Conservation (phyloP, 2,329 filamentous ascomycete species). For the Fusarium keratoplasticum region DNA sequence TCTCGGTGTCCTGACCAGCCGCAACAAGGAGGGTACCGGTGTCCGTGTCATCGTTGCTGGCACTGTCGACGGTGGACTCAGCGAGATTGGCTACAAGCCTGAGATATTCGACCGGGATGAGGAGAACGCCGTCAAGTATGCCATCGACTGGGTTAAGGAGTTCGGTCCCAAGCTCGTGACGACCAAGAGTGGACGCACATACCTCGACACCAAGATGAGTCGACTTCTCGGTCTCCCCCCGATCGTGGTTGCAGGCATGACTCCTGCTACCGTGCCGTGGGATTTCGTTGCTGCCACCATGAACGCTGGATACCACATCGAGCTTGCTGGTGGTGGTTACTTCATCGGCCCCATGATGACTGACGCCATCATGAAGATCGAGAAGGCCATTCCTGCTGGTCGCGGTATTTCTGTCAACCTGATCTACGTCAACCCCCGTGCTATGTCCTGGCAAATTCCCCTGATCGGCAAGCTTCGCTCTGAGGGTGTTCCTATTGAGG, state of each 20-base stretch:
- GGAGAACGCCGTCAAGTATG: slow-evolving; percentile 93
- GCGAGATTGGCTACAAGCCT: slow-evolving; percentile 96
- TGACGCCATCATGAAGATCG: slow-evolving; percentile 84
- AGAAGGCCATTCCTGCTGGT: slow-evolving; percentile 83
- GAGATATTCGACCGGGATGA: slow-evolving; percentile 97
- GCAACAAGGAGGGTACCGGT: slow-evolving; percentile 98
- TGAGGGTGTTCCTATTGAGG: slow-evolving; percentile 91
- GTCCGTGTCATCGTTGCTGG: slow-evolving; percentile 96
- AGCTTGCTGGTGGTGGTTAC: slow-evolving; percentile 90
- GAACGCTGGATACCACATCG: slow-evolving; percentile 95
- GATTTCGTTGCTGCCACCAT: slow-evolving; percentile 93
- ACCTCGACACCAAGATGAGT: slow-evolving; percentile 97
- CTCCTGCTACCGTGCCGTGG: slow-evolving; percentile 87
- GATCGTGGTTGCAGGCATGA: slow-evolving; percentile 94
- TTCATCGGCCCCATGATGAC: slow-evolving; percentile 87
- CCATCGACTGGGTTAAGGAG: slow-evolving; percentile 97
- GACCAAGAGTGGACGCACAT: slow-evolving; percentile 89
- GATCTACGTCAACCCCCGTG: slow-evolving; percentile 89
- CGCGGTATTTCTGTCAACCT: slow-evolving; percentile 91
- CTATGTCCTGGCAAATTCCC: slow-evolving; percentile 94
- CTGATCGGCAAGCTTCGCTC: slow-evolving; percentile 82
- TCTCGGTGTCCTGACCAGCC: slow-evolving; percentile 93
- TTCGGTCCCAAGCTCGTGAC: slow-evolving; percentile 93
- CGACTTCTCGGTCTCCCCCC: slow-evolving; percentile 86
- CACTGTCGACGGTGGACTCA: slow-evolving; percentile 88